These are phyloP conservation scores for Ophiocordyceps australis DNA, from an alignment of 2,329 filamentous ascomycete species.

Conservation along the genomic window DNA sequence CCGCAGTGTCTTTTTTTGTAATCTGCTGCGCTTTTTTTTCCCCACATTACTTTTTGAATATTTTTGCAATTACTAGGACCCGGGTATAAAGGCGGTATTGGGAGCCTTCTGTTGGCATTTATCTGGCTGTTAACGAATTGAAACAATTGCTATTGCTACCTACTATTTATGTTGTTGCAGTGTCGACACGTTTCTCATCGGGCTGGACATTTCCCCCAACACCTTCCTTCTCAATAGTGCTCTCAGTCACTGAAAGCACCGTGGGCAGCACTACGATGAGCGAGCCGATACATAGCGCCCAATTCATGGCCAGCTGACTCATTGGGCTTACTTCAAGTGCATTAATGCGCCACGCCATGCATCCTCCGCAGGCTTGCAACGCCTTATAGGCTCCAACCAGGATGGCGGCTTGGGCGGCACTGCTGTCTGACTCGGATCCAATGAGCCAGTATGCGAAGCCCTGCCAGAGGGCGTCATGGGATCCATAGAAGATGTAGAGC, in stretches of 20 bases:
- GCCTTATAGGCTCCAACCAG: conserved; percentile 27
- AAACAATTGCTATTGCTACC: too few species aligned
- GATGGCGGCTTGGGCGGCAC: conserved; percentile 19
- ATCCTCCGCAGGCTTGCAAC: conserved; percentile 21
- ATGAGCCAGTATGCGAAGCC: conserved; percentile 45
- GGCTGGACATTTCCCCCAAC: neutral
- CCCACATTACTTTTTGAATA: neutral
- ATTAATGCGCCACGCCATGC: conserved; percentile 26
- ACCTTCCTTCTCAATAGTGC: conserved; percentile 7
- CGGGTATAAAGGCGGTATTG: too few species aligned
- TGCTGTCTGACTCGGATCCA: conserved; percentile 22
- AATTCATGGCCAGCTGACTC: conserved; percentile 24
- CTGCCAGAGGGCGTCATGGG: conserved; percentile 51
- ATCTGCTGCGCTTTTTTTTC: neutral
- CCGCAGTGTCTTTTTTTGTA: conserved; percentile 6
- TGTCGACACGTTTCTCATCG: too few species aligned
- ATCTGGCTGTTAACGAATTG: too few species aligned
- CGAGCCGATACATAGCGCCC: conserved; percentile 24
- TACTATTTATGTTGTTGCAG: too few species aligned
- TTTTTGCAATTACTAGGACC: too few species aligned
- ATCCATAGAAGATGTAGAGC: conserved; percentile 53
- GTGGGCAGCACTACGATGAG: conserved; percentile 21
- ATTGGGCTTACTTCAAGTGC: conserved; percentile 15
- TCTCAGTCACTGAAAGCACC: conserved; percentile 17
- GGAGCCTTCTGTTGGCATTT: too few species aligned